Percentiles rank a stretch among this genome's conserved stretches.
These are phyloP conservation scores for Cutaneotrichosporon sp. DNA, from an alignment of 1,284 basidiomycete species.

Conservation along the genomic window DNA sequence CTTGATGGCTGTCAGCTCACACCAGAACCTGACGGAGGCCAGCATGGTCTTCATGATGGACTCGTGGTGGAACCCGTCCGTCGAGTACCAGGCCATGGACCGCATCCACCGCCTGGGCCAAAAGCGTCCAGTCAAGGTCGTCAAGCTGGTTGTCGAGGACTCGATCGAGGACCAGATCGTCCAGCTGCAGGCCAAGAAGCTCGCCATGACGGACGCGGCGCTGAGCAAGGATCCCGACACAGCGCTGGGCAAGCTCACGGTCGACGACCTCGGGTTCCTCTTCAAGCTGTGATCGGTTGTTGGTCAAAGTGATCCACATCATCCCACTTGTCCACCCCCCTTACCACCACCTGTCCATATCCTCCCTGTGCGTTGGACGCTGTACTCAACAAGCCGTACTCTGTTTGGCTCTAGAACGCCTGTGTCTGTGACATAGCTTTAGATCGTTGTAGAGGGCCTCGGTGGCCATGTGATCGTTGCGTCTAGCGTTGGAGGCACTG, in stretches of 20 bases:
- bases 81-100: conserved; percentile 80
- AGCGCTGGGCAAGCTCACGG: conserved; percentile 85
- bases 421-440: conserved; percentile 1
- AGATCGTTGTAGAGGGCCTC: background rate
- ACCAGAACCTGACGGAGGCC: conserved; percentile 85
- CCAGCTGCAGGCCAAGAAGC: conserved; percentile 74
- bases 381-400: background rate
- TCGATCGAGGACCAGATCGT: conserved; percentile 82
- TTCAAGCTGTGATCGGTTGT: conserved; percentile 62
- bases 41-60: conserved; percentile 76
- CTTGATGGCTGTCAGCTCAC: conserved; percentile 8
- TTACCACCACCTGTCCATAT: background rate
- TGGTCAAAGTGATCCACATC: too few relatives aligned
- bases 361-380: background rate
- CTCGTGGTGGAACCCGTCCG: conserved; percentile 70
- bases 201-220: conserved; percentile 52
- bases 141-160: conserved; percentile 93
- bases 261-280: conserved; percentile 76
- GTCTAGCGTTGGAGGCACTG: background rate
- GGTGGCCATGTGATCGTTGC: background rate
- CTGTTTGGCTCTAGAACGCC: background rate
- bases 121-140: conserved; percentile 86
- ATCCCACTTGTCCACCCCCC: too few relatives aligned
- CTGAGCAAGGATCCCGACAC: conserved; percentile 44
- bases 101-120: conserved; percentile 80